These are phyloP conservation scores for Aureobasidium sp. DNA, from an alignment of 2,329 filamentous ascomycete genomes.

Conservation along the genomic window DNA sequence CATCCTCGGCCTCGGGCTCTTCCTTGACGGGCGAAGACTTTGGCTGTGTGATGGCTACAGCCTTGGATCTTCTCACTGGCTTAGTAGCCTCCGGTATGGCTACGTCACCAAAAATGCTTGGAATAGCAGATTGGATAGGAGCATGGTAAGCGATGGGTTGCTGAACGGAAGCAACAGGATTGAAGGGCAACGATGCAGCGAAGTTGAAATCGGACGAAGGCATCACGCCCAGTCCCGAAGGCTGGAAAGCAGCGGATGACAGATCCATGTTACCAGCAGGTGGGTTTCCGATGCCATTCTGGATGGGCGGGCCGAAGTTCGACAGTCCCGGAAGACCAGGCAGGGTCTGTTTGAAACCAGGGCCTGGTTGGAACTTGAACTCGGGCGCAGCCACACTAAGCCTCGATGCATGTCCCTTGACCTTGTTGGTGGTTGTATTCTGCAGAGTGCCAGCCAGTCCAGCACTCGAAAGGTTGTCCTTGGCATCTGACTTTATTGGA, in stretches of 20 bases:
- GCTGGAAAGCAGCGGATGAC: constrained; percentile 37
- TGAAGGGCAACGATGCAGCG: constrained; percentile 26
- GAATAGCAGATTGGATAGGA: constrained; percentile 32
- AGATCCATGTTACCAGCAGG: constrained; percentile 54
- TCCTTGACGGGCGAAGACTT: constrained; percentile 21
- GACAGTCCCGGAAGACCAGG: constrained; percentile 13
- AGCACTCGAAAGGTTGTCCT: neutral
- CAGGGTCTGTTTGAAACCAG: constrained; percentile 35
- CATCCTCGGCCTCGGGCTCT: constrained; percentile 44
- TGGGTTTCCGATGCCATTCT: constrained; percentile 22
- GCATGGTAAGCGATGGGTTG: constrained; percentile 21
- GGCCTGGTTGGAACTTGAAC: constrained; percentile 67
- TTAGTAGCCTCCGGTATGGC: constrained; percentile 63
- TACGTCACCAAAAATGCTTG: constrained; percentile 31
- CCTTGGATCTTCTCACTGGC: constrained; percentile 67
- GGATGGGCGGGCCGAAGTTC: neutral
- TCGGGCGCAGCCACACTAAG: constrained; percentile 86
- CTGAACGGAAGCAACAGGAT: constrained; percentile 22
- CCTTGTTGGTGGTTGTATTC: constrained; percentile 13
- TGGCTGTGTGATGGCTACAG: constrained; percentile 65
- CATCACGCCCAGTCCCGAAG: constrained; percentile 20
- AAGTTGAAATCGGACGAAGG: constrained; percentile 32
- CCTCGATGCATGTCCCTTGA: constrained; percentile 46
- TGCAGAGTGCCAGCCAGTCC: neutral
- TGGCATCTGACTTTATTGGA: neutral